phyloP scores from a whole-genome alignment of 768 basidiomycete genomes.

The Mycena epipterygia region DNA sequence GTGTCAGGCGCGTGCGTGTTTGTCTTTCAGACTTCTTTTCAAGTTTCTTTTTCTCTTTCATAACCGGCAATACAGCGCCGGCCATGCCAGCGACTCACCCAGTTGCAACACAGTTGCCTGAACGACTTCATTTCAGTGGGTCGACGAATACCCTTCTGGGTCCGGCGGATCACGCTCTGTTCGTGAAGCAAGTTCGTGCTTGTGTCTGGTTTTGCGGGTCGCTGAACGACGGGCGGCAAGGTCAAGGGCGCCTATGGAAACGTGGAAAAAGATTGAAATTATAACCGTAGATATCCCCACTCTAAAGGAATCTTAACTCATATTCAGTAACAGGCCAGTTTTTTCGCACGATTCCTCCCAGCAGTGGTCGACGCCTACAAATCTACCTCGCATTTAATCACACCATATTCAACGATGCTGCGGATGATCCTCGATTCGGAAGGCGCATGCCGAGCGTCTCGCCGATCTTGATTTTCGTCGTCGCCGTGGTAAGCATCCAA shows the following conservation, averaged over 20 bases:
- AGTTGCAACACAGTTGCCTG: conserved; percentile 2
- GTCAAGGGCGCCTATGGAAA: background rate
- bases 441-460: background rate
- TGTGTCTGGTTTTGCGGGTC: background rate
- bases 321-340: conserved; percentile 2
- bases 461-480: background rate
- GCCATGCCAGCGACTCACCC: conserved; percentile 17
- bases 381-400: background rate
- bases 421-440: background rate
- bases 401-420: conserved; percentile 1
- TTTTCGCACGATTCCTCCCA: conserved; percentile 6
- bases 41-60: background rate
- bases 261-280: background rate
- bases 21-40: background rate
- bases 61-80: too few relatives aligned
- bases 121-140: background rate
- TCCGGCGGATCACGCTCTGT: background rate
- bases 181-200: background rate
- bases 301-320: background rate
- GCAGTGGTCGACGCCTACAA: background rate
- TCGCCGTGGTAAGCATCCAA: background rate
- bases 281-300: background rate
- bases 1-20: background rate
- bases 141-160: background rate
- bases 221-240: too few relatives aligned